Evolutionary conservation across 2,329 filamentous ascomycete species (phyloP), one percentile per base, ranked within the genome.

Genomic region (Didymellaceae sp.): DNA sequence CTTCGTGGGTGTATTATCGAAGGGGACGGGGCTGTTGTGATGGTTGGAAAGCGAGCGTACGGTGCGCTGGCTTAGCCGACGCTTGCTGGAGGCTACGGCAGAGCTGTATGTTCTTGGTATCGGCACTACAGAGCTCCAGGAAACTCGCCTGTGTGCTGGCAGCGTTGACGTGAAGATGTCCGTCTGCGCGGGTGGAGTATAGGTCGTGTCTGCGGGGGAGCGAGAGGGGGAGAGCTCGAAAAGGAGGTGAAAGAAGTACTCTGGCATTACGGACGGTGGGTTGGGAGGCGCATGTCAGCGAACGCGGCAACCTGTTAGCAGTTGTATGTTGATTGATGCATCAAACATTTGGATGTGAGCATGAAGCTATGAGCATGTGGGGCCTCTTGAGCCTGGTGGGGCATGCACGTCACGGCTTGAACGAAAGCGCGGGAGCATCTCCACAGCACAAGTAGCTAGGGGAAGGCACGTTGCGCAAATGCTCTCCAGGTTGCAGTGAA

Each of bases 191-290:
- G 73, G 61, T 41, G 77, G 78, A 25, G 73, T 49, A 58, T 71
- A 80, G n/a, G 58, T 63, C 18, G 63, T 56, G 21, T 64, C 52
- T 6, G 67, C 57, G n/a, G 63, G 59, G 9, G 65, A 66, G 63
- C 68, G 67, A 34, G 63, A 74, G 56, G 77, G 68, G 61, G 83
- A 78, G 14, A 87, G 72, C 78, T 87, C 84, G 61, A 87, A 77
- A 57, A 77, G 77, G 51, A 87, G 68, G 63, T 87, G 83, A 64
- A 84, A 87, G 70, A 86, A 86, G 69, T 85, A 86, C 41, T 81
- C 79, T 68, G 80, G 81, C 82, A 84, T 84, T 59, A 76, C 63
- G 58, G 51, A 16, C 18, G 31, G 11, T 17, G 43, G 18, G 11
- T 2, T 5, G n/a, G 24, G 17, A 31, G 24, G 26, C 33, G 45